Conservation (phyloP, 768 basidiomycete genomes). For the Tulasnella sp. region DNA sequence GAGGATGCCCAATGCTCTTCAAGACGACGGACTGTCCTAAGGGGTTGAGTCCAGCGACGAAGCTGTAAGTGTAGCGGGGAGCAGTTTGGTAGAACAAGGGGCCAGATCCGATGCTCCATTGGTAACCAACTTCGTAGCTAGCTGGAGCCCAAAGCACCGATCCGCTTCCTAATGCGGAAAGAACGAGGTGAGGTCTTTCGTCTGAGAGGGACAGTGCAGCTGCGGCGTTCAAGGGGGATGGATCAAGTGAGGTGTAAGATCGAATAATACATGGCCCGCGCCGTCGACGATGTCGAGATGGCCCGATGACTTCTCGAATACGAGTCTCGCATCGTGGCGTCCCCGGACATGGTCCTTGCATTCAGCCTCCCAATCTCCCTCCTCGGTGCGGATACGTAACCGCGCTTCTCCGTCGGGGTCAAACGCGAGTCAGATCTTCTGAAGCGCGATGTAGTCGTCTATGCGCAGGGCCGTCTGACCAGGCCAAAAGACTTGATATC, state of each 20-base stretch:
- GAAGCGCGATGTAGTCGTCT: slow-evolving; percentile 17
- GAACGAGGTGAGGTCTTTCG: slow-evolving; percentile 21
- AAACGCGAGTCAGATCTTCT: slow-evolving; percentile 21
- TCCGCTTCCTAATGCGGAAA: slow-evolving; percentile 9
- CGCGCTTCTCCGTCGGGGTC: slow-evolving; percentile 21
- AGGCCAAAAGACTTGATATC: slow-evolving; percentile 21
- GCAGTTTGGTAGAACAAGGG: slow-evolving; percentile 2
- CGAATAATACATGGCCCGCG: slow-evolving; percentile 11
- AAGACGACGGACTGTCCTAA: slow-evolving; percentile 25
- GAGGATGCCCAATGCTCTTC: background rate
- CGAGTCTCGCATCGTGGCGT: slow-evolving; percentile 10
- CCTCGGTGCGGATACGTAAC: background rate
- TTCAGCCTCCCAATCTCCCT: slow-evolving; percentile 11
- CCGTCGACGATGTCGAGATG: slow-evolving; percentile 19
- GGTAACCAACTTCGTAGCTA: slow-evolving; percentile 13
- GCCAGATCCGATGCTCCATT: background rate
- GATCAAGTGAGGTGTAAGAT: slow-evolving; percentile 19
- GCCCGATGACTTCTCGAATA: slow-evolving; percentile 13
- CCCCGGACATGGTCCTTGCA: background rate
- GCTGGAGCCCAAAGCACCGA: slow-evolving; percentile 23
- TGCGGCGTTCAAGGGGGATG: background rate
- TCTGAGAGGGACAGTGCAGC: slow-evolving; percentile 22
- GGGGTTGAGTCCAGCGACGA: slow-evolving; percentile 23
- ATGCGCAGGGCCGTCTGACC: slow-evolving; percentile 22
- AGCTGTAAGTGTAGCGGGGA: background rate